Base-by-base conservation (phyloP, 2,329 filamentous ascomycete species). In the Karstenula rhodostoma region DNA sequence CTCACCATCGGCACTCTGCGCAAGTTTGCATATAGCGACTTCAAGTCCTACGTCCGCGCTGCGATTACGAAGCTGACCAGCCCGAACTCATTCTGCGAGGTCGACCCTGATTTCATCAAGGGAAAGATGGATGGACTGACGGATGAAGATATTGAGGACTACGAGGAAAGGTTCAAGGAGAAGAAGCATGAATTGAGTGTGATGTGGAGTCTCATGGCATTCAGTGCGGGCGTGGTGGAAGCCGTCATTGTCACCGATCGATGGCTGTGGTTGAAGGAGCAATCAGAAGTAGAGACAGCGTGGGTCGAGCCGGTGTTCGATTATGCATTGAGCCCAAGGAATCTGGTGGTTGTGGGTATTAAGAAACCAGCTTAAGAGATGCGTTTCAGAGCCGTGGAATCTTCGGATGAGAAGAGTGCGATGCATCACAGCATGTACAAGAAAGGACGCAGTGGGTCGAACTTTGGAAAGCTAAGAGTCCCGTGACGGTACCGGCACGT, bases 241-340 rank as follows among this genome's bases (percentile, higher is more conserved):
- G 92, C 93, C 33, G 82, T 96, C 60, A 94, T 99, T 70, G 93
- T 96, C 54, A 87, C 90, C 48, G 95, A 99, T 82, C 86, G 95
- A 48, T 99, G 93, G 91, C 81, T 91, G 63, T 99, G 90, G 80
- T 81, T 99, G 67, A 86, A 83, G 59, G 94, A 99, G 80, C 91
- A 96, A 68, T 72, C 80, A 52, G 86, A 90, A 44, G 80, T 89
- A 7, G 89, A 86, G 65, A 85, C 90, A 65, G 90, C 89, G 61
- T 99, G 95, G 95, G 94, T 97, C 5, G 93, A 98, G 81, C 85
- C 91, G 0, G 93, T 97, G 4, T 98, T 98, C 80, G 93, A 96
- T 67, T 97, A 96, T 77, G 82, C 80, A 40, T 80, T 90, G 73
- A 97, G 93, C 75, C 95, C 95, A 50, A 84, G 95, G 63, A 98